Conservation (phyloP, 139 green algal species). For the Desmodesmus armatus region DNA sequence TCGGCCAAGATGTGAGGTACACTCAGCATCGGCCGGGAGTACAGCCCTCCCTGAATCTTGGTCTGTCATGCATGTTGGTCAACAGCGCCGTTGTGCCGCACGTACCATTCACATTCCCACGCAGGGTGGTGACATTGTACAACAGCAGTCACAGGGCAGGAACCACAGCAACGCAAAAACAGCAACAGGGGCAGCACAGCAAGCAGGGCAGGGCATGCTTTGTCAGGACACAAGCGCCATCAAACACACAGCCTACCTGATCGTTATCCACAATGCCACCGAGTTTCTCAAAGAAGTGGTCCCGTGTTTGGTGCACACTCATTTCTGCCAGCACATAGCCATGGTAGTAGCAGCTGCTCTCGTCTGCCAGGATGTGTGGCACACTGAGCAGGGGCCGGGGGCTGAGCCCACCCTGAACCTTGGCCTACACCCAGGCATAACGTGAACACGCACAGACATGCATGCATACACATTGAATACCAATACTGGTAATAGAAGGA, state of each 20-base stretch:
- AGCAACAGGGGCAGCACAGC: not conserved
- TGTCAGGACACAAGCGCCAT: not conserved
- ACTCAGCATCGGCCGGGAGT: conserved; percentile 63
- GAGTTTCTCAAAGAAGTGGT: conserved; percentile 73
- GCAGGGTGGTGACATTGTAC: too few species aligned
- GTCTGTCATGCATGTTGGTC: too few species aligned
- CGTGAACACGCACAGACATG: not conserved
- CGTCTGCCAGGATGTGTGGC: conserved; percentile 84
- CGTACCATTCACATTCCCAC: too few species aligned
- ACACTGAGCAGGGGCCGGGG: conserved; percentile 72
- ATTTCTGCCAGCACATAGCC: conserved; percentile 75
- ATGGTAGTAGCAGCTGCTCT: conserved; percentile 83
- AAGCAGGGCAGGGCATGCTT: not conserved
- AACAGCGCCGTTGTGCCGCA: too few species aligned
- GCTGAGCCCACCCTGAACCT: conserved; percentile 56
- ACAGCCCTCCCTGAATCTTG: conserved; percentile 56
- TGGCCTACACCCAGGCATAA: too few species aligned
- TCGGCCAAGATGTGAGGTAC: conserved; percentile 86
- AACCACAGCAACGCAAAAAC: too few species aligned
- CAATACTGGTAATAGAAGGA: too few species aligned
- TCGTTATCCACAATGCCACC: conserved; percentile 63
- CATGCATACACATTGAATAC: conserved; percentile 10
- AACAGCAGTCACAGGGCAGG: too few species aligned
- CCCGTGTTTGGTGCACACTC: conserved; percentile 80
- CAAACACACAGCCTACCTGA: conserved; percentile 37